A percentile compares a stretch with the other conserved stretches of the same genome.
phyloP scores from a whole-genome alignment of 1,139 yeast genomes.

The Blastobotrys proliferans region DNA sequence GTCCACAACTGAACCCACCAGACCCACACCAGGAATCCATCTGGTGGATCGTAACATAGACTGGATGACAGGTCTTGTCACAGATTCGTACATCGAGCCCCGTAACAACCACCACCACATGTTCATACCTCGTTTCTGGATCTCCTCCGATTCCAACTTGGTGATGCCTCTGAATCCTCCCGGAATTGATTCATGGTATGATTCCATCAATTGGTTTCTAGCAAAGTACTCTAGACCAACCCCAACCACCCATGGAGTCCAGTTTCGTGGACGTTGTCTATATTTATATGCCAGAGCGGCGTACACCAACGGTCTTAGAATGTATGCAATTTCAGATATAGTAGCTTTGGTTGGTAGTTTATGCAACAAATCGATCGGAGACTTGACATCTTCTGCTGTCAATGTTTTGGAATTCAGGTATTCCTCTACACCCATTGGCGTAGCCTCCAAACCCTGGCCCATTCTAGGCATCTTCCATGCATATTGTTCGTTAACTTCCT shows the following conservation, averaged over 20 bases:
- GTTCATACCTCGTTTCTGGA: conserved; percentile 30
- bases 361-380: conserved; percentile 33
- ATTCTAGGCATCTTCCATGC: conserved; percentile 35
- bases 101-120: conserved; percentile 41
- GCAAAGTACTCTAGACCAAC: conserved; percentile 35
- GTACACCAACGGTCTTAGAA: conserved; percentile 38
- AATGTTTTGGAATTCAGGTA: conserved; percentile 31
- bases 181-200: conserved; percentile 24
- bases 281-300: conserved; percentile 31
- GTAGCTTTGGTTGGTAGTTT: conserved; percentile 26
- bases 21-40: conserved; percentile 33
- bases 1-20: conserved; percentile 33
- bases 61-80: conserved; percentile 34
- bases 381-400: conserved; percentile 34
- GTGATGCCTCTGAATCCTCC: conserved; percentile 32
- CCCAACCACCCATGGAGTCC: conserved; percentile 43
- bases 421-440: conserved; percentile 16
- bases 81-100: conserved; percentile 37
- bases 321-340: conserved; percentile 34
- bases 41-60: conserved; percentile 25
- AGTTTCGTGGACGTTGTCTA: conserved; percentile 27
- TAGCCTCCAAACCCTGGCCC: conserved; percentile 20
- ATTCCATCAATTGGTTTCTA: conserved; percentile 25
- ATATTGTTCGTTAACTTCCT: conserved; percentile 4
- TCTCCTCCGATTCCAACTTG: conserved; percentile 35